Evolutionary conservation across 257 asterid genomes (phyloP), one percentile per base, ranked within the genome.

Genomic region (Penstemon newberryi): DNA sequence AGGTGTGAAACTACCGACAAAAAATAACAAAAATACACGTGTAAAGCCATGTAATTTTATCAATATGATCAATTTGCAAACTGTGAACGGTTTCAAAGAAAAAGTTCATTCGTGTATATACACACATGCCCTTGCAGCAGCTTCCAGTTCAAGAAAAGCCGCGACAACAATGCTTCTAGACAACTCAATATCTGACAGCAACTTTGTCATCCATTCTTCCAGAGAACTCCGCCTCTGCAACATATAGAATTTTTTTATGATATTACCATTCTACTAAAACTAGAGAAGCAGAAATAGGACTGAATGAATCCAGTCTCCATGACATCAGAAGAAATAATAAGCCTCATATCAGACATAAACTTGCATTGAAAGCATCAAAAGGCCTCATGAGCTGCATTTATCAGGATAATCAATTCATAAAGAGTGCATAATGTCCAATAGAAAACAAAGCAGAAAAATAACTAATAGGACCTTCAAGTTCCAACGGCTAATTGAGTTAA

Each of bases 111-210:
- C 58, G 51, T 61, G 64, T 54, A 47, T 61, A 62, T 55, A 77
- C 95, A 62, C 75, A 94, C 99, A 83, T 79, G 96, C 83, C 80
- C 99, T 83, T 72, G 96, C 96, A 79, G 97, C 91, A 70, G 97
- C 96, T 87, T 94, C 99, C 79, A 94, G 87, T 76, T 94, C 99
- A 61, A 94, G 93, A 78, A 91, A 94, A 66, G 99, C 87, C 10
- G 99, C 99, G 40, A 87, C 95, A 46, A 70, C 83, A 18, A 82
- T 77, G 82, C 91, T 87, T 84, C 97, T 86, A 62, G 99, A 89
- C 54, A 89, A 53, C 67, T 91, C 96, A 77, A 91, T 87, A 77
- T 91, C 97, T 58, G 96, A 94, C 55, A 94, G 86, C 84, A 89
- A 76, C 74, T 82, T 91, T 71, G 90, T 40, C 89, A 91, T 83